Base-by-base conservation (phyloP, 202 grass and related monocot genomes). In the Zoysia matrella region DNA sequence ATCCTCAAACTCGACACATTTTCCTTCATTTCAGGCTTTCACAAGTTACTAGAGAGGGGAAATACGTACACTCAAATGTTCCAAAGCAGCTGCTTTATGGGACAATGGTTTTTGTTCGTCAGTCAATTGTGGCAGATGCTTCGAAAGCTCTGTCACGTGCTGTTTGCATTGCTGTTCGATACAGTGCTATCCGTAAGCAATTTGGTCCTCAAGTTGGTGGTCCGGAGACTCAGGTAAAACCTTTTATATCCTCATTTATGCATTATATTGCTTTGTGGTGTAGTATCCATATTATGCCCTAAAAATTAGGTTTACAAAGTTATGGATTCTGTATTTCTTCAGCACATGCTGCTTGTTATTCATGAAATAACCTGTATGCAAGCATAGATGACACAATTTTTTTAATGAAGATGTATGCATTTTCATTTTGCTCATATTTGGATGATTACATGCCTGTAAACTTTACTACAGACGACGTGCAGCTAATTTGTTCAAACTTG, bases 51-150 rank as follows among this genome's bases (percentile, higher is more conserved):
- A 98, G 83, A 68, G 92, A 93, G 44, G 96, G 96, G 11, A 95
- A 95, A 82, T 95, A 91, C 90, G 85, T 98, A 36, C 75, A 89
- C 68, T 98, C 96, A 58, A 58, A 98, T 88, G 86, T 98, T 14
- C 96, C 96, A 90, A 91, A 90, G 64, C 96, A 98, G 77, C 83
- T 98, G 58, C 85, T 98, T 69, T 98, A 98, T 47, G 85, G 96
- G 42, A 98, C 96, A 70, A 98, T 98, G 96, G 96, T 98, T 43
- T 98, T 51, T 87, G 96, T 95, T 66, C 90, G 96, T 66, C 92
- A 98, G 54, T 70, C 92, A 79, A 98, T 98, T 75, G 96, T 98
- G 9, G 81, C 89, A 45, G 92, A 98, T 85, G 96, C 96, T 71
- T 98, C 96, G 52, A 98, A 86, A 67, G 92, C 92, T 78, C 79